Conservation (phyloP, 1,139 yeast species). For the Eremothecium cymbalariae region DNA sequence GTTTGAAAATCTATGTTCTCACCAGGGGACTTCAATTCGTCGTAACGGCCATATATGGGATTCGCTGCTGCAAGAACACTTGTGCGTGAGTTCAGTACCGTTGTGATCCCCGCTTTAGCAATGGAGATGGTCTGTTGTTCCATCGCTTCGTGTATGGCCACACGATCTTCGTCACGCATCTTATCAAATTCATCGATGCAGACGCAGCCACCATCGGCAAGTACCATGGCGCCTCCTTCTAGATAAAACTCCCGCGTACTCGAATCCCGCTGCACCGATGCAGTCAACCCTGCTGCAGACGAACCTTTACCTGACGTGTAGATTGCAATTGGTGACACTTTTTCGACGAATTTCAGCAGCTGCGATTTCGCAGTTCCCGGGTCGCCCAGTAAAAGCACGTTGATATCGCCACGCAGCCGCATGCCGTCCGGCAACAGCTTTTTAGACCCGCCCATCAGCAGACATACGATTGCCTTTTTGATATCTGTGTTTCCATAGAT, state of each 20-base stretch:
- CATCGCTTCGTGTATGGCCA: slow-evolving; percentile 99
- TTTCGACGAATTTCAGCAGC: slow-evolving; percentile 85
- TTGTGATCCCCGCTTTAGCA: slow-evolving; percentile 98
- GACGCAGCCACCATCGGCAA: slow-evolving; percentile 97
- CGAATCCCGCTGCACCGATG: slow-evolving; percentile 88
- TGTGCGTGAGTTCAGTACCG: slow-evolving; percentile 90
- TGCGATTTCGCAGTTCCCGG: slow-evolving; percentile 98
- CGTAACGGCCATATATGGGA: slow-evolving; percentile 94
- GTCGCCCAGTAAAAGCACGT: slow-evolving; percentile 88
- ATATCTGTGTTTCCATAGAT: slow-evolving; percentile 91
- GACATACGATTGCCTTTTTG: slow-evolving; percentile 86
- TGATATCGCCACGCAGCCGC: slow-evolving; percentile 94
- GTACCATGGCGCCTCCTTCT: slow-evolving; percentile 92
- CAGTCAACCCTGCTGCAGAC: slow-evolving; percentile 97
- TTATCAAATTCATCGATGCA: slow-evolving; percentile 98
- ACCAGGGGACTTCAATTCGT: slow-evolving; percentile 92
- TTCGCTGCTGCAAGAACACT: slow-evolving; percentile 97
- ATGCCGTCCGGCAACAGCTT: slow-evolving; percentile 90
- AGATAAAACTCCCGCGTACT: slow-evolving; percentile 89
- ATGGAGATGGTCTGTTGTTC: slow-evolving; percentile 99
- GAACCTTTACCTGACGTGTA: slow-evolving; percentile 98
- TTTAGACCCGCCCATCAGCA: slow-evolving; percentile 90
- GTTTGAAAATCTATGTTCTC: slow-evolving; percentile 97
- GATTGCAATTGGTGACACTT: slow-evolving; percentile 95
- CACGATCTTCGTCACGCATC: slow-evolving; percentile 98